Evolutionary conservation across 495 filamentous ascomycete genomes (phyloP).

Genomic region (Neurospora tetraspora): DNA sequence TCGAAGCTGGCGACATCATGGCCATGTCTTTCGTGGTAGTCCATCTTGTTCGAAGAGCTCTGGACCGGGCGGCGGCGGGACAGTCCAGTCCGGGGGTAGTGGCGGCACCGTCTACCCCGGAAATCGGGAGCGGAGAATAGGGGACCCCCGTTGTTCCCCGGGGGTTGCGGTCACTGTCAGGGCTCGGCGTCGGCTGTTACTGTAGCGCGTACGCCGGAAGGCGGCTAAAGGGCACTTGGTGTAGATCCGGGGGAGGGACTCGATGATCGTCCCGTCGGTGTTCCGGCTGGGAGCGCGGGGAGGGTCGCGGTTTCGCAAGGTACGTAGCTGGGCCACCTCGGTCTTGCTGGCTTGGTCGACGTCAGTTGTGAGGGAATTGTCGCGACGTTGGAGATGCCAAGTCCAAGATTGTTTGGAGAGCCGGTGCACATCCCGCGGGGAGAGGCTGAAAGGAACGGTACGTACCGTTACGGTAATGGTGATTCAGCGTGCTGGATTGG

Average conservation of each 20-base stretch:
- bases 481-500: neutral
- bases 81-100: neutral
- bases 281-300: neutral
- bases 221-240: neutral
- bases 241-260: neutral
- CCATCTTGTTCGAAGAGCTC: constrained; percentile 15
- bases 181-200: neutral
- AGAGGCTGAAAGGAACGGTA: neutral
- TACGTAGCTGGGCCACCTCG: neutral
- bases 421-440: neutral
- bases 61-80: neutral
- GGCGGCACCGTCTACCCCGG: neutral
- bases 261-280: neutral
- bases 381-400: neutral
- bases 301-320: neutral
- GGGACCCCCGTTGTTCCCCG: neutral
- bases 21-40: constrained; percentile 35
- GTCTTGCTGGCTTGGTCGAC: neutral
- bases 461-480: neutral
- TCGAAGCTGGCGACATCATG: constrained; percentile 35
- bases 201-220: neutral
- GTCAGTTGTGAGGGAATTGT: neutral
- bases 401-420: neutral
- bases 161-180: neutral
- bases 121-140: neutral